Evolutionary conservation across 2,329 filamentous ascomycete genomes (phyloP).

Genomic region (Stemphylium beticola): DNA sequence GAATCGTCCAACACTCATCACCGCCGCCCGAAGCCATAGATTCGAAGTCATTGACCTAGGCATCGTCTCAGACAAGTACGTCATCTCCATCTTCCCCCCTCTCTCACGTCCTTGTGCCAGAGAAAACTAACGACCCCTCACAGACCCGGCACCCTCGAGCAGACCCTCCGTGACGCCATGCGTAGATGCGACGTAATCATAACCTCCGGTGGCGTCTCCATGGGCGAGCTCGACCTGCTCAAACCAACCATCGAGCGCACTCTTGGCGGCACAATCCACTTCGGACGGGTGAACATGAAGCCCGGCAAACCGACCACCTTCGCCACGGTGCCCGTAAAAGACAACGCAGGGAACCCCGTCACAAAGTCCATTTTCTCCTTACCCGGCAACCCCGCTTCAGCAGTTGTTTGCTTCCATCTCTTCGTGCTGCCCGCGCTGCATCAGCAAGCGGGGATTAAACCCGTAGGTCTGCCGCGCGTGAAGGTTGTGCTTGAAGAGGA

Average conservation of each 20-base stretch:
- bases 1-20: slow-evolving; percentile 86
- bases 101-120: not conserved
- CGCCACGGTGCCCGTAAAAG: slow-evolving; percentile 77
- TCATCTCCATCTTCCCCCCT: not conserved
- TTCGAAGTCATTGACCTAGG: slow-evolving; percentile 85
- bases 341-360: slow-evolving; percentile 59
- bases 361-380: slow-evolving; percentile 83
- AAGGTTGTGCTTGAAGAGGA: slow-evolving; percentile 75
- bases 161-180: slow-evolving; percentile 76
- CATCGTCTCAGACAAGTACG: slow-evolving; percentile 74
- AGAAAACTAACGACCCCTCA: slow-evolving; percentile 13
- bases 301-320: slow-evolving; percentile 98
- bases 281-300: slow-evolving; percentile 96
- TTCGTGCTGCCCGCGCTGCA: slow-evolving; percentile 91
- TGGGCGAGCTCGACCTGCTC: slow-evolving; percentile 95
- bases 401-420: slow-evolving; percentile 89
- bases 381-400: slow-evolving; percentile 92
- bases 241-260: slow-evolving; percentile 94
- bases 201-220: slow-evolving; percentile 92
- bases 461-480: slow-evolving; percentile 73
- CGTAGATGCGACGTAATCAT: slow-evolving; percentile 80
- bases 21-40: slow-evolving; percentile 74
- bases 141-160: slow-evolving; percentile 73
- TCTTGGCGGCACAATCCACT: slow-evolving; percentile 91
- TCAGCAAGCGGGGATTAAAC: slow-evolving; percentile 71